A percentile compares a stretch with the other conserved stretches of the same genome.
These are phyloP conservation scores for Bipolaris gigantea DNA, from an alignment of 2,329 filamentous ascomycete species.

Conservation along the genomic window DNA sequence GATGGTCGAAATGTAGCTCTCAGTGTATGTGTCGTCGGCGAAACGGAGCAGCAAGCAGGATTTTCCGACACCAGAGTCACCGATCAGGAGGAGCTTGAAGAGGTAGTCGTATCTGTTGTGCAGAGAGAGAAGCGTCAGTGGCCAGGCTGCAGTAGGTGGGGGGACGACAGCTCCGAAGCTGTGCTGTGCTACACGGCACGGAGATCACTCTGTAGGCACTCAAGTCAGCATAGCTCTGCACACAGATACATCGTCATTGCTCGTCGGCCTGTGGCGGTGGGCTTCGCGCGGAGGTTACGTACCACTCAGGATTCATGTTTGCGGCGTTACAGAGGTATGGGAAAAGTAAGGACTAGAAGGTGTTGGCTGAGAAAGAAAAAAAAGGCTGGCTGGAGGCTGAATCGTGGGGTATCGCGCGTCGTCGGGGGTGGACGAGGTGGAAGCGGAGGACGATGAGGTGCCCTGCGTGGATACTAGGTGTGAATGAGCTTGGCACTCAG, in stretches of 20 bases:
- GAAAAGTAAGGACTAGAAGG: constrained; percentile 13
- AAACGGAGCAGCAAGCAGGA: constrained; percentile 97
- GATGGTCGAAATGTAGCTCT: constrained; percentile 99
- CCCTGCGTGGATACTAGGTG: constrained; percentile 23
- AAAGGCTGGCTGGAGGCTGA: constrained; percentile 13
- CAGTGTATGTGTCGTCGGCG: constrained; percentile 88
- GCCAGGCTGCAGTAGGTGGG: constrained; percentile 6
- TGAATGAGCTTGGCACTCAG: constrained; percentile 26
- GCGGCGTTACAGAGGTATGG: constrained; percentile 27
- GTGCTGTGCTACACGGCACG: constrained; percentile 4
- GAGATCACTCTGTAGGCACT: constrained; percentile 28
- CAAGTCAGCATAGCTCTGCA: constrained; percentile 29
- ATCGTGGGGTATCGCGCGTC: constrained; percentile 29
- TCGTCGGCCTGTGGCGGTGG: constrained; percentile 34
- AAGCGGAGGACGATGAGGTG: constrained; percentile 20
- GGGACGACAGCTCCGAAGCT: constrained; percentile 4
- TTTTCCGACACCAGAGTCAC: constrained; percentile 99
- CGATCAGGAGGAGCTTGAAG: constrained; percentile 99
- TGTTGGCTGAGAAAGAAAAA: constrained; percentile 12
- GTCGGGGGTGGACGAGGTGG: constrained; percentile 29
- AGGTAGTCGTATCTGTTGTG: constrained; percentile 95
- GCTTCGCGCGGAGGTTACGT: constrained; percentile 52
- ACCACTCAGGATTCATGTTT: constrained; percentile 94
- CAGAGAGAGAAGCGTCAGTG: constrained; percentile 24
- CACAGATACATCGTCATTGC: constrained; percentile 11